These are phyloP conservation scores for Aspergillus texensis DNA, from an alignment of 2,329 filamentous ascomycete species.

Conservation along the genomic window DNA sequence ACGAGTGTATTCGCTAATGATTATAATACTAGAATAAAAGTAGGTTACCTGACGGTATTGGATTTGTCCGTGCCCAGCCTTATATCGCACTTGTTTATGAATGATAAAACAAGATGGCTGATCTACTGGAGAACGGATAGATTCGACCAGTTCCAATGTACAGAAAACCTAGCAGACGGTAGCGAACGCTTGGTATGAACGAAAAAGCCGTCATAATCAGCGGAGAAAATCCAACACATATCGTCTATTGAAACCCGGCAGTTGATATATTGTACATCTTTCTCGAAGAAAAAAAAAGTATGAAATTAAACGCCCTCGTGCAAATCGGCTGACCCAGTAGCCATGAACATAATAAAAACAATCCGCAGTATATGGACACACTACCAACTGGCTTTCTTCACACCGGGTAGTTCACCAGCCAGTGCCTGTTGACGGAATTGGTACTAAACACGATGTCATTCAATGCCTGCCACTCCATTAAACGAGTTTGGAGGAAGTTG, in stretches of 20 bases:
- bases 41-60: no score
- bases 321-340: slow-evolving; percentile 23
- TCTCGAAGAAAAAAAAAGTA: slow-evolving; percentile 9
- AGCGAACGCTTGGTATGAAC: no score
- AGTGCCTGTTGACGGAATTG: slow-evolving; percentile 91
- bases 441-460: slow-evolving; percentile 60
- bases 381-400: slow-evolving; percentile 96
- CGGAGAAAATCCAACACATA: neutral
- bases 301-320: slow-evolving; percentile 30
- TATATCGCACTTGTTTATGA: no score
- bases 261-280: slow-evolving; percentile 19
- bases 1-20: no score
- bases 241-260: neutral
- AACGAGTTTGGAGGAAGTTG: slow-evolving; percentile 20
- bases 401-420: slow-evolving; percentile 82
- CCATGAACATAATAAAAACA: slow-evolving; percentile 15
- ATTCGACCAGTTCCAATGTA: no score
- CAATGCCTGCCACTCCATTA: neutral
- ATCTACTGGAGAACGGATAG: no score
- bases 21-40: no score
- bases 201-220: no score
- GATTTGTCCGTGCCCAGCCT: no score
- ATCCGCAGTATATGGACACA: slow-evolving; percentile 13
- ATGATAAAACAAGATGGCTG: no score
- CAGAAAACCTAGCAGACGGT: no score